Evolutionary conservation across 345 rosid species (phyloP).

Genomic region (Moricandia arvensis): DNA sequence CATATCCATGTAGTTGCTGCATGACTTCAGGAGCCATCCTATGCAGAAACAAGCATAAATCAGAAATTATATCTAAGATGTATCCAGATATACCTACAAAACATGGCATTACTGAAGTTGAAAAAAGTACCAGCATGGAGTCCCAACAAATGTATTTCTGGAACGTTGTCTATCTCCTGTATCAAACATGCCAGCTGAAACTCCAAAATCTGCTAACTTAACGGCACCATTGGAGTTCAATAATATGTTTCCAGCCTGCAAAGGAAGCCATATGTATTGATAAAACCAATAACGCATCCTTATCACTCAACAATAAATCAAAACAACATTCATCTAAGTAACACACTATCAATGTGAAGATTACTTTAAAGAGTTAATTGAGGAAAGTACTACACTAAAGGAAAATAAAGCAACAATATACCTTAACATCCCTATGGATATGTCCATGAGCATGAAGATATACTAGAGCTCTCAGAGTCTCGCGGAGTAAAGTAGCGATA

Average conservation of each 20-base stretch:
- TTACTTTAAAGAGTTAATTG: neutral
- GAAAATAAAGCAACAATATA: constrained; percentile 28
- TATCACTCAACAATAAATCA: constrained; percentile 9
- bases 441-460: constrained; percentile 93
- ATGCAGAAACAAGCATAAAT: constrained; percentile 29
- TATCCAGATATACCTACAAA: neutral
- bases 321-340: neutral
- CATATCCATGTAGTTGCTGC: constrained; percentile 99
- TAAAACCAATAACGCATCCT: constrained; percentile 4
- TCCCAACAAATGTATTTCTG: constrained; percentile 97
- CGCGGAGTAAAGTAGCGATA: constrained; percentile 80
- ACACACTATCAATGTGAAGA: neutral
- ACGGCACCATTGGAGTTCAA: constrained; percentile 75
- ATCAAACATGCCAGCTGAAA: constrained; percentile 98
- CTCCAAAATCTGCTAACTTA: constrained; percentile 97
- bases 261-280: constrained; percentile 24
- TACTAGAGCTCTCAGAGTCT: constrained; percentile 93
- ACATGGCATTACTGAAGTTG: constrained; percentile 9
- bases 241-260: constrained; percentile 95
- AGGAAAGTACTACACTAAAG: constrained; percentile 4
- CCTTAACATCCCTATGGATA: constrained; percentile 99
- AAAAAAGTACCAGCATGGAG: constrained; percentile 88
- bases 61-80: constrained; percentile 15
- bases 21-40: constrained; percentile 99
- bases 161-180: constrained; percentile 96